Conservation (phyloP, 176 grass and related monocot genomes). For the Poa pratensis region DNA sequence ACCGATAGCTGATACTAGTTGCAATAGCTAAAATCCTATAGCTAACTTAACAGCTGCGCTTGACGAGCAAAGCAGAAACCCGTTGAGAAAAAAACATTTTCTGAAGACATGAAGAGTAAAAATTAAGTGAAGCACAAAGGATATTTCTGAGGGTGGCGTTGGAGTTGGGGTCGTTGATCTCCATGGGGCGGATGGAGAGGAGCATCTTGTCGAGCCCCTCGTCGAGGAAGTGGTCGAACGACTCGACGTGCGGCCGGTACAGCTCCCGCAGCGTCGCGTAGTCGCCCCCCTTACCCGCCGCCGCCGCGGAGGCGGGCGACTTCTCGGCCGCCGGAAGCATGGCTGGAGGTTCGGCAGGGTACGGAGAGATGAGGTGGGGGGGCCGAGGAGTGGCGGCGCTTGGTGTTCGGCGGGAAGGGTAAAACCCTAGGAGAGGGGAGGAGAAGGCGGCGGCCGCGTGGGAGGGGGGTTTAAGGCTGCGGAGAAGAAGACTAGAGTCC, state of each 20-base stretch:
- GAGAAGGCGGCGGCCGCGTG: not conserved
- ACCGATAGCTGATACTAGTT: not conserved
- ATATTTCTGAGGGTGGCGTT: constrained; percentile 76
- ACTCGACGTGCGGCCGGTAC: constrained; percentile 81
- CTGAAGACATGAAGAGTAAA: not conserved
- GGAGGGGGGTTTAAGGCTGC: constrained; percentile 13
- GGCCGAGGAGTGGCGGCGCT: not conserved
- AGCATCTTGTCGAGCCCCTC: constrained; percentile 71
- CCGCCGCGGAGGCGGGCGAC: not conserved
- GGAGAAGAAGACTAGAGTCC: not conserved
- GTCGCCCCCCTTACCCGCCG: constrained; percentile 38
- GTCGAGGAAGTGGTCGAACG: constrained; percentile 84
- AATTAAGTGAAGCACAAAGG: constrained; percentile 47
- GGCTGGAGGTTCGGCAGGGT: not conserved
- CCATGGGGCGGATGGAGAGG: constrained; percentile 55
- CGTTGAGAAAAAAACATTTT: not conserved
- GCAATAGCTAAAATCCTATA: not conserved
- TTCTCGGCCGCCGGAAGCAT: constrained; percentile 33
- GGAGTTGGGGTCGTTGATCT: constrained; percentile 56
- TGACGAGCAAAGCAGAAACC: not conserved
- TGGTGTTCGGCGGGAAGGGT: constrained; percentile 37
- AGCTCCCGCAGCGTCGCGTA: constrained; percentile 63
- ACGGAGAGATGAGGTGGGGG: not conserved
- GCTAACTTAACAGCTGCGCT: not conserved
- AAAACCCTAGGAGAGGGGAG: constrained; percentile 36